Conservation (phyloP, 176 grass and related monocot species). For the Phoenix dactylifera region DNA sequence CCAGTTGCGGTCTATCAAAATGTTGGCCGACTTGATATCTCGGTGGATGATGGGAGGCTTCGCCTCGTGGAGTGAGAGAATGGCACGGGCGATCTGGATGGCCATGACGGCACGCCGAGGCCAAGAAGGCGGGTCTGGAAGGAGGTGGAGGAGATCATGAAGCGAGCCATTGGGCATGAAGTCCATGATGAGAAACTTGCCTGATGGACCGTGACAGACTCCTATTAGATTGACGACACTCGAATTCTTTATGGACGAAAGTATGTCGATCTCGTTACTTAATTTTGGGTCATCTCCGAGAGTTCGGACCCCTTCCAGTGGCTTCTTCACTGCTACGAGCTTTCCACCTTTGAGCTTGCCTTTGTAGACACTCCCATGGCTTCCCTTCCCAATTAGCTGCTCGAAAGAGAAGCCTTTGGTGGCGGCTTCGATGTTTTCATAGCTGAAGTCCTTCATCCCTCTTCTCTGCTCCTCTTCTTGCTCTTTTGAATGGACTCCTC, state of each 20-base stretch:
- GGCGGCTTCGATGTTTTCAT: constrained; percentile 59
- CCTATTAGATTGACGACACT: constrained; percentile 60
- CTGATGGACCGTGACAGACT: neutral
- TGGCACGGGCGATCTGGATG: constrained; percentile 58
- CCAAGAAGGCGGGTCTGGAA: constrained; percentile 50
- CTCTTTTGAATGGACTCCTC: neutral
- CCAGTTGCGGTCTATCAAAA: constrained; percentile 49
- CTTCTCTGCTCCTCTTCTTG: neutral
- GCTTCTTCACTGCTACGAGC: constrained; percentile 53
- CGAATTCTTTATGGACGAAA: constrained; percentile 32
- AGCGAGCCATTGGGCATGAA: constrained; percentile 76
- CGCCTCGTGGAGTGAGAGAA: constrained; percentile 52
- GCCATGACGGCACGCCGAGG: constrained; percentile 44
- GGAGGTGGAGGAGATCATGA: constrained; percentile 66
- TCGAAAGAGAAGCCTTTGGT: constrained; percentile 54
- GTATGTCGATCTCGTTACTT: constrained; percentile 75
- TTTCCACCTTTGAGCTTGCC: constrained; percentile 32
- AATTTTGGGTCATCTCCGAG: constrained; percentile 48
- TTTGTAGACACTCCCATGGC: constrained; percentile 82
- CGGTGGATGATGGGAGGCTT: constrained; percentile 53
- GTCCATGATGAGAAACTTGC: constrained; percentile 67
- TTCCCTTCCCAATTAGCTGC: constrained; percentile 80
- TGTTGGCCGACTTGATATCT: constrained; percentile 83
- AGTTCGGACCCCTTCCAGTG: constrained; percentile 14
- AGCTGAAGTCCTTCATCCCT: constrained; percentile 66